These are phyloP conservation scores for Vanrija sp. DNA, from an alignment of 1,284 basidiomycete genomes.

Conservation along the genomic window DNA sequence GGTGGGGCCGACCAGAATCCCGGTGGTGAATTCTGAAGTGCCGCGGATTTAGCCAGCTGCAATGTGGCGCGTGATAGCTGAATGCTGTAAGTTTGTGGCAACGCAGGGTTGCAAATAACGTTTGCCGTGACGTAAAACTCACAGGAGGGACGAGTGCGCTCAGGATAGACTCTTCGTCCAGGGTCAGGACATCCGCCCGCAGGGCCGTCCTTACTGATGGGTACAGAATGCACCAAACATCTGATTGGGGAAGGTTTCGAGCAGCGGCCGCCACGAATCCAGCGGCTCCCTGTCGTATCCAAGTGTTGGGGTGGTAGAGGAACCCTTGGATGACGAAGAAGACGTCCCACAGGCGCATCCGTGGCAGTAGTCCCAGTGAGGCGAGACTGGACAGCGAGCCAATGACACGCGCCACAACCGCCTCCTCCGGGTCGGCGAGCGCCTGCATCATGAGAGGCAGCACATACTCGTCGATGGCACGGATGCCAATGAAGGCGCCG, in stretches of 20 bases:
- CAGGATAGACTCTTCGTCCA: constrained; percentile 71
- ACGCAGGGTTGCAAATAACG: neutral
- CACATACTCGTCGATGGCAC: constrained; percentile 70
- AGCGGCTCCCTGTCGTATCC: constrained; percentile 88
- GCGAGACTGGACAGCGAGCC: constrained; percentile 77
- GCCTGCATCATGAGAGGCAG: constrained; percentile 93
- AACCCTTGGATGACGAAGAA: constrained; percentile 82
- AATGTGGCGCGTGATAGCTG: constrained; percentile 76
- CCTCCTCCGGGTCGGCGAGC: constrained; percentile 88
- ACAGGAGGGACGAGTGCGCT: constrained; percentile 74
- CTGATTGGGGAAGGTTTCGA: constrained; percentile 70
- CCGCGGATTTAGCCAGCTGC: constrained; percentile 65
- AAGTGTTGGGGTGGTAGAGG: constrained; percentile 91
- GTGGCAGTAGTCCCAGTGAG: constrained; percentile 79
- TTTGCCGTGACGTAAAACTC: constrained; percentile 31
- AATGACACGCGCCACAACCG: constrained; percentile 83
- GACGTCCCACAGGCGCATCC: constrained; percentile 90
- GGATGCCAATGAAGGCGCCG: constrained; percentile 81
- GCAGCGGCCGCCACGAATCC: constrained; percentile 82
- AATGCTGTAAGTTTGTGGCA: neutral
- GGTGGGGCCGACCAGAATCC: constrained; percentile 63
- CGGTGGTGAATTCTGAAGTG: constrained; percentile 48
- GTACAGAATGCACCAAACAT: constrained; percentile 95
- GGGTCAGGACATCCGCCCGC: constrained; percentile 72
- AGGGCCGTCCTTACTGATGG: constrained; percentile 82